Evolutionary conservation across 1,284 basidiomycete species (phyloP).

Genomic region (Rhodotorula sp.): DNA sequence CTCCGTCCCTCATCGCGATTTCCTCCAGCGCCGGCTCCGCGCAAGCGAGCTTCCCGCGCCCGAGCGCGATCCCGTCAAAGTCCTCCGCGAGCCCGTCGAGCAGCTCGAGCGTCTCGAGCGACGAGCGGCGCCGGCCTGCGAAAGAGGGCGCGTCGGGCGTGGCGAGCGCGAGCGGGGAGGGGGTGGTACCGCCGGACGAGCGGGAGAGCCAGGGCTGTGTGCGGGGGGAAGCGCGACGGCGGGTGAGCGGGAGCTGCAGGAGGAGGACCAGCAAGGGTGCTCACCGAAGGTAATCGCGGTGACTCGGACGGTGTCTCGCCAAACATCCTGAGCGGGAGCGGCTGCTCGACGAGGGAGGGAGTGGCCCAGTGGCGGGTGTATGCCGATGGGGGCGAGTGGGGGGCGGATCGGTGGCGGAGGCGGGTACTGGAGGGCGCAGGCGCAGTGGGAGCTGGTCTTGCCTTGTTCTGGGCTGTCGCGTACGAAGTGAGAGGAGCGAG

Average conservation of each 20-base stretch:
- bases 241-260: not conserved
- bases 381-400: slow-evolving; percentile 2
- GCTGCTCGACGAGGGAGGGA: not conserved
- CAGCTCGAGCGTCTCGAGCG: slow-evolving; percentile 10
- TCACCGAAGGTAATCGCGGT: slow-evolving; percentile 31
- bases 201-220: slow-evolving; percentile 16
- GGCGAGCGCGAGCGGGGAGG: slow-evolving; percentile 23
- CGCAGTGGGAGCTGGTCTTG: too few relatives aligned
- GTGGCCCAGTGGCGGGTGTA: not conserved
- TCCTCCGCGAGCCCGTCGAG: slow-evolving; percentile 17
- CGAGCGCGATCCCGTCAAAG: slow-evolving; percentile 8
- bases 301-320: slow-evolving; percentile 29
- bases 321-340: slow-evolving; percentile 14
- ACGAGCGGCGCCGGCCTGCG: not conserved
- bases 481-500: too few relatives aligned
- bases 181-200: slow-evolving; percentile 10
- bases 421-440: not conserved
- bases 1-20: not conserved
- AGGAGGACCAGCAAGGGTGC: not conserved
- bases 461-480: too few relatives aligned
- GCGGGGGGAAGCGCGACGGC: not conserved
- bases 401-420: not conserved
- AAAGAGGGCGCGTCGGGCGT: slow-evolving; percentile 7
- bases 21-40: not conserved
- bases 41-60: not conserved